These are phyloP conservation scores for Suhomyces sp. DNA, from an alignment of 805 yeast genomes.

Conservation along the genomic window DNA sequence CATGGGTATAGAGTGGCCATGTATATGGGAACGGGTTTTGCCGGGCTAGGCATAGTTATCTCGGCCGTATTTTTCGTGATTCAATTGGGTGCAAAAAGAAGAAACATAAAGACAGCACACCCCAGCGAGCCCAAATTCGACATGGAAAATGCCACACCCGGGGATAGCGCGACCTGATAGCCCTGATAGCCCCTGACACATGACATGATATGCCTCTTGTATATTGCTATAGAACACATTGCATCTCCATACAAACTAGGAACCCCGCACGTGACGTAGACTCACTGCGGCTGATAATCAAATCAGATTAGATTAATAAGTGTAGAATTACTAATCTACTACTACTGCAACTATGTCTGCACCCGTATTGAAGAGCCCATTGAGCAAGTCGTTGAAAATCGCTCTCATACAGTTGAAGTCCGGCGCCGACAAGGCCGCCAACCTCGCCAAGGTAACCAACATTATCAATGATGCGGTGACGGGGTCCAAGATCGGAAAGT, in stretches of 20 bases:
- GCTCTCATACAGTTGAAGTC: constrained; percentile 85
- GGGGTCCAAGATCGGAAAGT: constrained; percentile 28
- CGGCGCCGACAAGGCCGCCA: constrained; percentile 76
- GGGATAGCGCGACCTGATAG: background rate
- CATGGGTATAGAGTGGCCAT: constrained; percentile 25
- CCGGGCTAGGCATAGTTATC: constrained; percentile 27
- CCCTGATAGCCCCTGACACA: background rate
- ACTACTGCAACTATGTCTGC: background rate
- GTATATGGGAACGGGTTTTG: constrained; percentile 32
- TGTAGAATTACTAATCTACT: background rate
- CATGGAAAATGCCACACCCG: background rate
- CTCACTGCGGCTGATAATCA: background rate
- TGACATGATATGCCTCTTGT: background rate
- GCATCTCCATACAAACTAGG: background rate
- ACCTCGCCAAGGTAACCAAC: constrained; percentile 63
- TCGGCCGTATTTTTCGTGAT: constrained; percentile 15
- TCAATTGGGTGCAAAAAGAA: constrained; percentile 4
- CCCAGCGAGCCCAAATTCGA: background rate
- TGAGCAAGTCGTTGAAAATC: constrained; percentile 61
- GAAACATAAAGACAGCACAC: background rate
- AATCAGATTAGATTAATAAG: background rate
- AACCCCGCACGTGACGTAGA: background rate
- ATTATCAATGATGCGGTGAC: constrained; percentile 60
- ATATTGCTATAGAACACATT: background rate
- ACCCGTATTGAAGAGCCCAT: constrained; percentile 32